phyloP scores from a whole-genome alignment of 495 filamentous ascomycete genomes.

The Astrocystis sublimbata region DNA sequence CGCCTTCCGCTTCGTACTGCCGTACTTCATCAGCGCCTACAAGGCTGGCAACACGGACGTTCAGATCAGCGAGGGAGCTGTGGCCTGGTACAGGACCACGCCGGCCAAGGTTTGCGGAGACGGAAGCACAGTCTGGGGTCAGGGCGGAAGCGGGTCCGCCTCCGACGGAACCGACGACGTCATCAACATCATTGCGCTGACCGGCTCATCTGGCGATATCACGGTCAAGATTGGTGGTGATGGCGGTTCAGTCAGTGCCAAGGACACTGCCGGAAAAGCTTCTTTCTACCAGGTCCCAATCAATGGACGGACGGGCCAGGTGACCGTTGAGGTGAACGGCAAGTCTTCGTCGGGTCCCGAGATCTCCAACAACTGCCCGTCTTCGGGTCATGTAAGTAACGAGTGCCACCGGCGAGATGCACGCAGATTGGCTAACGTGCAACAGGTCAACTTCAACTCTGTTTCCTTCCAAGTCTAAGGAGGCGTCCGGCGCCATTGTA shows the following conservation, averaged over 20 bases:
- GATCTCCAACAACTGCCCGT: slow-evolving; percentile 48
- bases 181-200: slow-evolving; percentile 47
- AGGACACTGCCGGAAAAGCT: slow-evolving; percentile 30
- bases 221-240: slow-evolving; percentile 56
- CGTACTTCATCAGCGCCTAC: slow-evolving; percentile 66
- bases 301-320: slow-evolving; percentile 49
- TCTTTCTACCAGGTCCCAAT: slow-evolving; percentile 60
- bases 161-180: slow-evolving; percentile 45
- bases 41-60: slow-evolving; percentile 52
- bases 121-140: slow-evolving; percentile 47
- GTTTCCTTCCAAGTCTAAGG: slow-evolving; percentile 41
- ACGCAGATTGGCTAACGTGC: slow-evolving; percentile 18
- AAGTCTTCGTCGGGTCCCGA: slow-evolving; percentile 46
- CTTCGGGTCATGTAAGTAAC: slow-evolving; percentile 50
- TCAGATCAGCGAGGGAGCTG: slow-evolving; percentile 51
- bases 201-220: slow-evolving; percentile 38
- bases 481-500: neutral
- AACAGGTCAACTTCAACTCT: slow-evolving; percentile 45
- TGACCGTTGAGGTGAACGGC: slow-evolving; percentile 52
- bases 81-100: slow-evolving; percentile 66
- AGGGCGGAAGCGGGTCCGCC: slow-evolving; percentile 43
- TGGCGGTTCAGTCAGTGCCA: slow-evolving; percentile 40
- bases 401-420: neutral
- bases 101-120: slow-evolving; percentile 34
- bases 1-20: slow-evolving; percentile 52